Percentiles rank a stretch among this genome's conserved stretches.
Conservation (phyloP, 441 rosid species). For the Corymbia citriodora region DNA sequence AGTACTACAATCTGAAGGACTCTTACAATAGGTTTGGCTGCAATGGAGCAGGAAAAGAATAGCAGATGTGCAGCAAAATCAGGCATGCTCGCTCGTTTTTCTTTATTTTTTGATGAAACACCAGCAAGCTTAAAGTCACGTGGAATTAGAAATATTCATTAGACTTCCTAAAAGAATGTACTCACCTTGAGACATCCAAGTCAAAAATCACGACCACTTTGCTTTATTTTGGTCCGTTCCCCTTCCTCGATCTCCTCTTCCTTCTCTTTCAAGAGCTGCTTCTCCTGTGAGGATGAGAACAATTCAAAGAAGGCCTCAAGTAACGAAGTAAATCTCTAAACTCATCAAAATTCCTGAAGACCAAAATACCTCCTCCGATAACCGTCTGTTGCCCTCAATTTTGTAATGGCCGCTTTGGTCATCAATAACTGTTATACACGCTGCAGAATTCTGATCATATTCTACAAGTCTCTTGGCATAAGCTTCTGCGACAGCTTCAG, state of each 20-base stretch:
- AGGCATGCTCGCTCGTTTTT: too few relatives aligned
- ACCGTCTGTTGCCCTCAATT: constrained; percentile 82
- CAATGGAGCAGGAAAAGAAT: too few relatives aligned
- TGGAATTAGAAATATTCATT: too few relatives aligned
- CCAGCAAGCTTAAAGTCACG: too few relatives aligned
- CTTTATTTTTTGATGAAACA: too few relatives aligned
- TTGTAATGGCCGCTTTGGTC: constrained; percentile 95
- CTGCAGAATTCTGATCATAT: constrained; percentile 81
- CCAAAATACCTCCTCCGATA: constrained; percentile 61
- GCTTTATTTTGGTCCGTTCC: constrained; percentile 56
- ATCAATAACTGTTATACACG: constrained; percentile 87
- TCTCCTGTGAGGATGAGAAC: constrained; percentile 42
- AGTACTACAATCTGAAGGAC: too few relatives aligned
- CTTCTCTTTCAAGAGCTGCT: constrained; percentile 64
- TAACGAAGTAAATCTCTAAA: not conserved
- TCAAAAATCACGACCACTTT: constrained; percentile 84
- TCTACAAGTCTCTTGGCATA: constrained; percentile 88
- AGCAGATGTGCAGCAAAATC: too few relatives aligned
- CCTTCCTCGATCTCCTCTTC: constrained; percentile 76
- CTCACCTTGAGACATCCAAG: too few relatives aligned
- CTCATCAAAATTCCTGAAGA: not conserved
- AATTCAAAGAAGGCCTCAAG: not conserved
- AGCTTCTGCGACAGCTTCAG: constrained; percentile 85
- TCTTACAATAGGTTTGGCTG: too few relatives aligned
- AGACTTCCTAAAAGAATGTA: too few relatives aligned